A percentile compares a stretch with the other conserved stretches of the same genome.
phyloP scores from a whole-genome alignment of 768 basidiomycete genomes.

The Agaricus blazei region DNA sequence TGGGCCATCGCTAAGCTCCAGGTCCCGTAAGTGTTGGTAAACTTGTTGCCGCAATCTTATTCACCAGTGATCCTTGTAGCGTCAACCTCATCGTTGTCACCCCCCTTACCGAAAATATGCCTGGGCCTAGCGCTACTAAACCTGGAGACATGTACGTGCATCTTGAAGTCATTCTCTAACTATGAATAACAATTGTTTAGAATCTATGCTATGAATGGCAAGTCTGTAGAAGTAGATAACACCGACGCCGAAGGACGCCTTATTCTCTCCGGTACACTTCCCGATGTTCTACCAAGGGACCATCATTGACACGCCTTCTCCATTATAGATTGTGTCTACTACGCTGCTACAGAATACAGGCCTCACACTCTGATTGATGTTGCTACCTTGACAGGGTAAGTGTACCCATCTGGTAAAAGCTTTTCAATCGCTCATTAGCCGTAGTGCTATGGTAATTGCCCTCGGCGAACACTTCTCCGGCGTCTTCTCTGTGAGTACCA shows the following conservation, averaged over 20 bases:
- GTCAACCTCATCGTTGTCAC: slow-evolving; percentile 71
- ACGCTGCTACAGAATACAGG: slow-evolving; percentile 70
- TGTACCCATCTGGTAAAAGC: not conserved
- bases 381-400: slow-evolving; percentile 79
- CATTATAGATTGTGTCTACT: slow-evolving; percentile 72
- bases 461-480: slow-evolving; percentile 75
- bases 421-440: not conserved
- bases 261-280: slow-evolving; percentile 56
- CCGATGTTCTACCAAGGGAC: not conserved
- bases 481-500: slow-evolving; percentile 60
- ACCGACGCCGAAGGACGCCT: slow-evolving; percentile 83
- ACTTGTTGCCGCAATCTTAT: not conserved
- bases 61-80: slow-evolving; percentile 26
- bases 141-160: slow-evolving; percentile 75
- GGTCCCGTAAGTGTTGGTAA: slow-evolving; percentile 53
- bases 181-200: slow-evolving; percentile 25
- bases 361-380: slow-evolving; percentile 84
- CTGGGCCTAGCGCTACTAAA: slow-evolving; percentile 67
- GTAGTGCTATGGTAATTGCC: slow-evolving; percentile 65
- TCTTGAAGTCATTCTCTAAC: not conserved
- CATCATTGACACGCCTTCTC: not conserved
- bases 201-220: slow-evolving; percentile 84
- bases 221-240: slow-evolving; percentile 82
- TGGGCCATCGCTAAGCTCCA: slow-evolving; percentile 77
- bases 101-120: slow-evolving; percentile 84